Conservation (phyloP, 2,329 filamentous ascomycete genomes). For the Penicillium brevicompactum region DNA sequence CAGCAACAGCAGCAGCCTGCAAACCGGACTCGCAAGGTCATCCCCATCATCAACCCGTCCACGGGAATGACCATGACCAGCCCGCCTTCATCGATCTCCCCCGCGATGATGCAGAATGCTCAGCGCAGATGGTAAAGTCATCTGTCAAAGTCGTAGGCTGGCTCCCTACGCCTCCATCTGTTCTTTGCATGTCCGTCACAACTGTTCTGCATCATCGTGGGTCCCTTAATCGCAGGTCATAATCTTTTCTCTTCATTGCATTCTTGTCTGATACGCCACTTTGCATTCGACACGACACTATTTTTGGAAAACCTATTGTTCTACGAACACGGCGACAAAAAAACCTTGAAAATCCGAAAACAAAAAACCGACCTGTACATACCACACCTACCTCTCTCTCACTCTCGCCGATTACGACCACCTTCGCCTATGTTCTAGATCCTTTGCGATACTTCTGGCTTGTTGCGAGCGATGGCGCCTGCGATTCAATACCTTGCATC, state of each 20-base stretch:
- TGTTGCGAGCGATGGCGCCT: slow-evolving; percentile 47
- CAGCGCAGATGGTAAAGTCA: slow-evolving; percentile 45
- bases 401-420: slow-evolving; percentile 37
- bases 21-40: slow-evolving; percentile 88
- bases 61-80: slow-evolving; percentile 87
- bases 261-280: slow-evolving; percentile 33
- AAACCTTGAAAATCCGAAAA: slow-evolving; percentile 30
- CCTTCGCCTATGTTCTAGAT: slow-evolving; percentile 36
- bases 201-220: slow-evolving; percentile 40
- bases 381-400: slow-evolving; percentile 23
- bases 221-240: slow-evolving; percentile 37
- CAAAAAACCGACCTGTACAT: slow-evolving; percentile 38
- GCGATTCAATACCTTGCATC: slow-evolving; percentile 42
- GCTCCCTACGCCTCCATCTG: slow-evolving; percentile 29
- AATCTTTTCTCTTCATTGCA: slow-evolving; percentile 31
- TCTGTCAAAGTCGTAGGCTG: slow-evolving; percentile 25
- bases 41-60: slow-evolving; percentile 94
- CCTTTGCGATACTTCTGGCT: slow-evolving; percentile 37
- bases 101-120: slow-evolving; percentile 61
- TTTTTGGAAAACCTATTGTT: slow-evolving; percentile 30
- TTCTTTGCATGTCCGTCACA: slow-evolving; percentile 34
- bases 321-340: slow-evolving; percentile 30
- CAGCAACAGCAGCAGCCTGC: slow-evolving; percentile 88
- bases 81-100: slow-evolving; percentile 74
- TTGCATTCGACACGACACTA: slow-evolving; percentile 33